Evolutionary conservation across 495 filamentous ascomycete genomes (phyloP), one percentile per base, ranked within the genome.

Genomic region (Penicillium antarcticum): DNA sequence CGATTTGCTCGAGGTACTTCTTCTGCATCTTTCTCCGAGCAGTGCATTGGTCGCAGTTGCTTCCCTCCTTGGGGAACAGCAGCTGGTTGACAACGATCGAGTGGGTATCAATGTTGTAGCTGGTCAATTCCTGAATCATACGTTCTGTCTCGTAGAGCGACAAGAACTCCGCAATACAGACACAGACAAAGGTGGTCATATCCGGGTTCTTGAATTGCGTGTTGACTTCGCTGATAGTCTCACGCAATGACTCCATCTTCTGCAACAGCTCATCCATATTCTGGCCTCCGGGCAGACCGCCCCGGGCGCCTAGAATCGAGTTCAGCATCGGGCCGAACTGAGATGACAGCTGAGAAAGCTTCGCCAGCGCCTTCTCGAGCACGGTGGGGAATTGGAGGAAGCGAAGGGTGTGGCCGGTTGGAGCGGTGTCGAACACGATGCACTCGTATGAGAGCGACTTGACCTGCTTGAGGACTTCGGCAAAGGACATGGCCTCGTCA

Each of bases 401-500:
- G 60, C 94, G 94, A 48, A 99, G 85, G 0, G 94, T 99, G 80
- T 99, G 94, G 40, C 94, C 94, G n/a, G 94, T 99, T 7, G 94
- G 94, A 1, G 94, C 94, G 37, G 94, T 99, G 65, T 99, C 94
- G 83, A 97, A 99, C 67, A 99, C 89, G 71, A 99, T 96, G 59
- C 90, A 87, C 67, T 96, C 94, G 80, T 97, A 99, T 9, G 90
- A 95, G 55, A 97, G 85, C n/a, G 89, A 95, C 72, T 97, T 97
- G 74, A 99, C 94, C 73, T 99, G 95, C 72, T 99, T 97, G 52
- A 97, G 81, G 42, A 97, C 94, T 73, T 97, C 94, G 61, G 94
- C 94, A 63, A 97, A 99, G 42, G 94, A 97, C 95, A 97, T 97
- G 63, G 94, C 94, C 71, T 99, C 94, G 69, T 99, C 94, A 49